A percentile compares a stretch with the other conserved stretches of the same genome.
Conservation (phyloP, 148 eudicot species). For the Spergularia bocconei region DNA sequence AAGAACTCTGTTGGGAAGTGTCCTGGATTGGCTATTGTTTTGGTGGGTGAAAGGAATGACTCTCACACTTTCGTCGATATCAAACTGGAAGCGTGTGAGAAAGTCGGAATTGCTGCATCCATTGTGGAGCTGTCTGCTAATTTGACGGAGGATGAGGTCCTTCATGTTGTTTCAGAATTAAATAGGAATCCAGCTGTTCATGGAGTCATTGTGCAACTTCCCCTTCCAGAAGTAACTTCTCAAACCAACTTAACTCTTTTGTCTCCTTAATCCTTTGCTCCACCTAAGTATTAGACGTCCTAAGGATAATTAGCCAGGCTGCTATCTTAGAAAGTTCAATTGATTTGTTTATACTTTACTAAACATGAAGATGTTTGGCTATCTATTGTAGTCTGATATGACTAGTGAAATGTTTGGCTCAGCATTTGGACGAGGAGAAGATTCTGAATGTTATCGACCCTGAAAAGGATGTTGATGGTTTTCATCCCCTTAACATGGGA, state of each 20-base stretch:
- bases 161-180: conserved; percentile 34
- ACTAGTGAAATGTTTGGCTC: conserved; percentile 24
- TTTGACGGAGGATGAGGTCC: conserved; percentile 37
- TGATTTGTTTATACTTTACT: too few species aligned
- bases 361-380: not conserved
- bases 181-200: conserved; percentile 45
- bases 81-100: conserved; percentile 54
- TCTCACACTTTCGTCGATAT: conserved; percentile 43
- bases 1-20: conserved; percentile 30
- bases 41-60: conserved; percentile 50
- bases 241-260: conserved; percentile 2
- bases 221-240: conserved; percentile 47
- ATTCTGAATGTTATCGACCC: conserved; percentile 40
- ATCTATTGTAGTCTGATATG: not conserved
- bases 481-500: conserved; percentile 56
- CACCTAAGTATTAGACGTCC: not conserved
- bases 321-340: too few species aligned
- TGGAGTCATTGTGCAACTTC: conserved; percentile 56
- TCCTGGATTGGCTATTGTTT: conserved; percentile 51
- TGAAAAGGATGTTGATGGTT: conserved; percentile 62
- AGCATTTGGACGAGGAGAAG: conserved; percentile 52
- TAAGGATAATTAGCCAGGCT: too few species aligned
- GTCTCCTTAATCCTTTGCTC: not conserved
- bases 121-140: conserved; percentile 33
- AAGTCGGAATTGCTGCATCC: conserved; percentile 48